A percentile compares a stretch with the other conserved stretches of the same genome.
phyloP scores from a whole-genome alignment of 805 yeast genomes.

The Yarrowia sp. region DNA sequence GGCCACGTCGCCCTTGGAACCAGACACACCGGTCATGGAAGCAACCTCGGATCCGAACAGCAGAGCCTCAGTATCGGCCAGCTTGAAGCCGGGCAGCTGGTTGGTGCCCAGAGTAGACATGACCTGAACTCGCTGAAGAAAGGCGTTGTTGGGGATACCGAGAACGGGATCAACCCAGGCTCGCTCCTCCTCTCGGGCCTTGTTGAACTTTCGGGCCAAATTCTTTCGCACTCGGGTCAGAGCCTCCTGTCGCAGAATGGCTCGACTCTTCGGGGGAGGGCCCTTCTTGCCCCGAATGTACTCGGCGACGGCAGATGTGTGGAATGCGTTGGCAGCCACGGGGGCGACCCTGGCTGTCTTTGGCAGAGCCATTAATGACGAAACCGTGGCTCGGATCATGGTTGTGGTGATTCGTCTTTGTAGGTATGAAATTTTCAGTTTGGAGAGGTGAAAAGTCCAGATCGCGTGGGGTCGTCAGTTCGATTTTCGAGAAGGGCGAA shows the following conservation, averaged over 20 bases:
- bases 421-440: constrained; percentile 18
- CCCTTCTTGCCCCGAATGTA: constrained; percentile 8
- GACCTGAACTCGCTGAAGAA: constrained; percentile 69
- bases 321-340: constrained; percentile 6
- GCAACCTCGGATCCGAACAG: constrained; percentile 79
- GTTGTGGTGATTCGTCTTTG: constrained; percentile 6
- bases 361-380: constrained; percentile 31
- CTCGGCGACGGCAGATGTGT: constrained; percentile 34
- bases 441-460: not conserved
- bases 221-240: constrained; percentile 45
- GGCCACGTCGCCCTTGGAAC: constrained; percentile 45
- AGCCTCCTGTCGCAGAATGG: constrained; percentile 6
- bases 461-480: not conserved
- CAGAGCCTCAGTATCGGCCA: constrained; percentile 74
- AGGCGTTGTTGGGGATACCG: constrained; percentile 71
- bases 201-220: constrained; percentile 45
- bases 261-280: constrained; percentile 35
- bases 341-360: constrained; percentile 25
- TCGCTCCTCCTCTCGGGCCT: constrained; percentile 43
- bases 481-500: not conserved
- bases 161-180: constrained; percentile 79
- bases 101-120: constrained; percentile 70
- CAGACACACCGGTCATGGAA: constrained; percentile 52
- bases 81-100: constrained; percentile 64
- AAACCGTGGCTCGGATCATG: constrained; percentile 32